Evolutionary conservation across 2,329 filamentous ascomycete species (phyloP), one percentile per base, ranked within the genome.

Genomic region (Amphichorda felina): DNA sequence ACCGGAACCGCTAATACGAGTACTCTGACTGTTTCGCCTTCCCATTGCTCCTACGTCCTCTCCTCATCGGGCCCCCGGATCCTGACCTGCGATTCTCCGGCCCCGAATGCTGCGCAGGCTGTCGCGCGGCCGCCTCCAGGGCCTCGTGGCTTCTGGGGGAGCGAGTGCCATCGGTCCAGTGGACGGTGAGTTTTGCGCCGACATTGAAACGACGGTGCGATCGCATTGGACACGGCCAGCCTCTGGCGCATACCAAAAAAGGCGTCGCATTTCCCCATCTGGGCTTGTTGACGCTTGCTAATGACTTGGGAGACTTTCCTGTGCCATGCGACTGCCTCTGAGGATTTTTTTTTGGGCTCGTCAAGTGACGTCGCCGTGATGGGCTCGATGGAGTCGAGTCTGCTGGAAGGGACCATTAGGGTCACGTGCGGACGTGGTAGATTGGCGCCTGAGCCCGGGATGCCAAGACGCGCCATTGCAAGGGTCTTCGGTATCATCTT

Each of bases 341-440:
- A n/a, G n/a, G n/a, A 6, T 24, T 24, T 24, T 6, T 10, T 24
- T 10, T 24, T 6, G 6, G 6, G 21, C 21, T 10, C 10, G 10
- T 24, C 21, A 24, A 10, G 6, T 10, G 6, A 10, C 21, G 10
- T 24, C 21, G 21, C 10, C 21, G 10, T 24, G 21, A 24, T 24
- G 21, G 21, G 10, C 21, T 24, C 21, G 21, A 24, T 24, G 21
- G 6, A 10, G 33, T 34, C 27, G 22, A 38, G 30, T 6, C 33
- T 7, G 29, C 13, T 6, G 32, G 8, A 13, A 25, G 30, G 17
- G 19, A 6, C 29, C n/a, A 17, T 37, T 33, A 33, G 17, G 25
- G 21, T 37, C 35, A 37, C 35, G 35, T 37, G 35, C 19, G 5
- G 16, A 37, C 35, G 35, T 31, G 35, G 8, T 10, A 11, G n/a